Evolutionary conservation across 306 rosid genomes (phyloP).

Genomic region (Aeschynomene evenia): DNA sequence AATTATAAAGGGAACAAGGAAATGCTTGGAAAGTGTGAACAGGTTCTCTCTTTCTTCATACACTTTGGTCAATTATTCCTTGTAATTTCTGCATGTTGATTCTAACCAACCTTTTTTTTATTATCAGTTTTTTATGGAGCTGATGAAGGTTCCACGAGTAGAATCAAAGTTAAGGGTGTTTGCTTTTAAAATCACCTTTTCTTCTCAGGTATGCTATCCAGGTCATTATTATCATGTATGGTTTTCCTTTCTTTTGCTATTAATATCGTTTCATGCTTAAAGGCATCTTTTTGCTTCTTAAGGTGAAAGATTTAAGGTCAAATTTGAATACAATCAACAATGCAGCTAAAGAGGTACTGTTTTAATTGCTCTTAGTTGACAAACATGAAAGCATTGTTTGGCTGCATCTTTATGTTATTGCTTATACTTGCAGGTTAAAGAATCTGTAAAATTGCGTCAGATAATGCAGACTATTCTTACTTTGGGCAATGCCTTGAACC

Average conservation of each 20-base stretch:
- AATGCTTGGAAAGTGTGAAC: conserved; percentile 97
- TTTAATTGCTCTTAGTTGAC: conserved; percentile 28
- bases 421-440: conserved; percentile 74
- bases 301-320: conserved; percentile 77
- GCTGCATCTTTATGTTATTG: conserved; percentile 23
- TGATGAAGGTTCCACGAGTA: conserved; percentile 96
- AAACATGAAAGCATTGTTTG: conserved; percentile 15
- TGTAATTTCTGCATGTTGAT: conserved; percentile 15
- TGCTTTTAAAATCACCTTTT: conserved; percentile 87
- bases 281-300: conserved; percentile 31
- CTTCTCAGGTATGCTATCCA: conserved; percentile 70
- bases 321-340: conserved; percentile 75
- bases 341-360: conserved; percentile 84
- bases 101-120: conserved; percentile 30
- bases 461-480: conserved; percentile 99
- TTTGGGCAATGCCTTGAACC: conserved; percentile 93
- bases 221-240: neutral
- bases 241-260: conserved; percentile 29
- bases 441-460: conserved; percentile 87
- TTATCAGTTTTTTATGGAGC: conserved; percentile 83
- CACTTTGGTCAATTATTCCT: conserved; percentile 21
- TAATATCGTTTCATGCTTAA: conserved; percentile 22
- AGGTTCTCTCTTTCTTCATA: conserved; percentile 53
- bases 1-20: conserved; percentile 78
- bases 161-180: conserved; percentile 95